Evolutionary conservation across 1,284 basidiomycete species (phyloP).

Genomic region (Meripilus lineatus): DNA sequence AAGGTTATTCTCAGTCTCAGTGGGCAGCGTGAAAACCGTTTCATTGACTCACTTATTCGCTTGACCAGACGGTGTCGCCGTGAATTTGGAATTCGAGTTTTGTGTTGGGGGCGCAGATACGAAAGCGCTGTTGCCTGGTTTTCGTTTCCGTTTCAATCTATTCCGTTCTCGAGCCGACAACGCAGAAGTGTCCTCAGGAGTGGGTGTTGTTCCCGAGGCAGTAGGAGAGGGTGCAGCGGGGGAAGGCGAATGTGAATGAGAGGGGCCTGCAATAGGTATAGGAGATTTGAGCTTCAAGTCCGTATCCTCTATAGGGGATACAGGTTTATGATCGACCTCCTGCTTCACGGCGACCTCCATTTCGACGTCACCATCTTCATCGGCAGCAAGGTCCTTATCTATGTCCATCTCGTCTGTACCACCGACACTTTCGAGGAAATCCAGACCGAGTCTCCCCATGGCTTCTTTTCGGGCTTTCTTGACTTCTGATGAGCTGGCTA

Average conservation of each 20-base stretch:
- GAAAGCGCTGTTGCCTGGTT: slow-evolving; percentile 76
- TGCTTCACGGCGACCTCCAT: slow-evolving; percentile 29
- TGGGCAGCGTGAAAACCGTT: neutral
- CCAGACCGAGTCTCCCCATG: slow-evolving; percentile 77
- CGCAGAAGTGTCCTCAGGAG: slow-evolving; percentile 42
- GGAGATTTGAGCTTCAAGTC: slow-evolving; percentile 8
- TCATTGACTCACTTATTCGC: slow-evolving; percentile 50
- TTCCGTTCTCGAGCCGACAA: slow-evolving; percentile 87
- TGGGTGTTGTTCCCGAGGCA: slow-evolving; percentile 35
- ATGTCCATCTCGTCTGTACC: slow-evolving; percentile 72
- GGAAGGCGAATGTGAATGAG: slow-evolving; percentile 44
- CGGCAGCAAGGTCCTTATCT: slow-evolving; percentile 72
- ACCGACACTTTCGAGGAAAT: slow-evolving; percentile 70
- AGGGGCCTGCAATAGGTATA: slow-evolving; percentile 26
- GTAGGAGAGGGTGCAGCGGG: slow-evolving; percentile 53
- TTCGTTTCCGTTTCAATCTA: slow-evolving; percentile 87
- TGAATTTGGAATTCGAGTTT: slow-evolving; percentile 50
- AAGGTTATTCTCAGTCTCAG: slow-evolving; percentile 9
- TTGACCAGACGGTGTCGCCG: slow-evolving; percentile 45
- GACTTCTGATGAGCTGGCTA: slow-evolving; percentile 67
- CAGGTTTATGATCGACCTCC: slow-evolving; percentile 29
- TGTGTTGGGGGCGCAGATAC: slow-evolving; percentile 67
- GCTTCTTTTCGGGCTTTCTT: slow-evolving; percentile 79
- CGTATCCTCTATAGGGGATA: slow-evolving; percentile 20
- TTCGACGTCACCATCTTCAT: slow-evolving; percentile 43